Base-by-base conservation (phyloP, 2,329 filamentous ascomycete genomes). In the Grosmannia clavigera region DNA sequence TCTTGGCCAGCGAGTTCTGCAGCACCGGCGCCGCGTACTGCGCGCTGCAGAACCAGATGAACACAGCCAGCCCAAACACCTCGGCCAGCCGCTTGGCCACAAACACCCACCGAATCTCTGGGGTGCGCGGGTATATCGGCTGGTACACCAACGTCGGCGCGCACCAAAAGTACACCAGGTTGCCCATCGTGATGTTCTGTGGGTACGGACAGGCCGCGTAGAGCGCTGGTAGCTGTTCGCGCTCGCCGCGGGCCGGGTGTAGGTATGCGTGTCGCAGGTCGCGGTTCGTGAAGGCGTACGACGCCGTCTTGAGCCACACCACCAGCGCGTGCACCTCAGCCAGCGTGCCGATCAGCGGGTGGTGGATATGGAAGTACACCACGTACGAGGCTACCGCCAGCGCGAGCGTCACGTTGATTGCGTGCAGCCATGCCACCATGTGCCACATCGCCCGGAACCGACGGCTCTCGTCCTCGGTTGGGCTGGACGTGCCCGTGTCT, bases 91-190 rank as follows among this genome's bases (percentile, higher is more conserved):
- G 84, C 74, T 96, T 96, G 61, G 82, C 75, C 48, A 97, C 90
- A 70, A 96, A 99, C 4, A 82, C 71, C 91, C 92, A 96, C 63
- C 94, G 82, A 66, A 96, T 89, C 60, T 80, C 82, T 10, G 83
- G 77, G 6, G 89, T 91, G 52, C 92, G 87, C 25, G 94, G 94
- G 71, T 99, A 99, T 16, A 94, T 90, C 1, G 94, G 94, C 75
- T 99, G 94, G 71, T 99, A 99, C 53, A 97, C 87, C 58, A 99
- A 80, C 0, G 94, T 99, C 0, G 94, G 94, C 0, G 92, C 94
- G 85, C 92, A 92, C 92, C 94, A 97, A 72, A 99, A 99, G 74
- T 97, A 99, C 61, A 83, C 83, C 31, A 99, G 77, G 70, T 97
- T 99, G 57, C 79, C 75, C 66, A 96, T 80, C 3, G 91, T 95